Base-by-base conservation (phyloP, 169 alveolate genomes). In the Eimeria acervulina region DNA sequence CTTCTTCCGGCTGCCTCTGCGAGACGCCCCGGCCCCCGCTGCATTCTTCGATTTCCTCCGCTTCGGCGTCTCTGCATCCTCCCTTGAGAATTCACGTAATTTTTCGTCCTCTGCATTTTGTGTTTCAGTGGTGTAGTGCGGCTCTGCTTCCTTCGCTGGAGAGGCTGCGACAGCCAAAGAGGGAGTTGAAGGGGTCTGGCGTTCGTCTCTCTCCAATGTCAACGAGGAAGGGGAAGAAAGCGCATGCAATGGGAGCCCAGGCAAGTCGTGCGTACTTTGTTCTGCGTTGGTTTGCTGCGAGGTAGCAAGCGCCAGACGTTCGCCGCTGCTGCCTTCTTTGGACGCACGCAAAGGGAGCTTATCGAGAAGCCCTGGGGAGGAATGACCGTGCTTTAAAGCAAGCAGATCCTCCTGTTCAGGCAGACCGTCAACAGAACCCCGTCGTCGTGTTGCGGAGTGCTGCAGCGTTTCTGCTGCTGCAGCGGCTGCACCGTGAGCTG, bases 191-290 rank as follows among this genome's bases (percentile, higher is more conserved):
- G 42, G 44, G 17, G 68, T 7, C 70, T 31, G 3, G 31, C 36
- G 70, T 17, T 31, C 90, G 44, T 80, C 90, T 2, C 10, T 12
- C 10, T 42, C 44, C n/a, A 42, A 23, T 40, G 40, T 51, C 90
- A 80, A 80, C 44, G 47, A n/a, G 31, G 90, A 51, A 44, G 68
- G 90, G 33, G 90, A 80, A 10, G 90, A 80, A 40, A n/a, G 90
- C 90, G 90, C 47, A n/a, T 44, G 68, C 90, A n/a, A 2, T 47
- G 59, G 90, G 78, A 44, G 78, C 78, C 78, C 78, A 19, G 42
- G 44, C 36, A 47, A 8, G 5, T 51, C 90, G 26, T 44, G 68
- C 44, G 28, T 21, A n/a, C 15, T 44, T 26, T 23, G 90, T 51
- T 80, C 72, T 47, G 44, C 63, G n/a, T 81, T 31, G 78, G 40